Evolutionary conservation across 352 stramenopile genomes (phyloP), one percentile per base, ranked within the genome.

Genomic region (Globisporangium ultimum): DNA sequence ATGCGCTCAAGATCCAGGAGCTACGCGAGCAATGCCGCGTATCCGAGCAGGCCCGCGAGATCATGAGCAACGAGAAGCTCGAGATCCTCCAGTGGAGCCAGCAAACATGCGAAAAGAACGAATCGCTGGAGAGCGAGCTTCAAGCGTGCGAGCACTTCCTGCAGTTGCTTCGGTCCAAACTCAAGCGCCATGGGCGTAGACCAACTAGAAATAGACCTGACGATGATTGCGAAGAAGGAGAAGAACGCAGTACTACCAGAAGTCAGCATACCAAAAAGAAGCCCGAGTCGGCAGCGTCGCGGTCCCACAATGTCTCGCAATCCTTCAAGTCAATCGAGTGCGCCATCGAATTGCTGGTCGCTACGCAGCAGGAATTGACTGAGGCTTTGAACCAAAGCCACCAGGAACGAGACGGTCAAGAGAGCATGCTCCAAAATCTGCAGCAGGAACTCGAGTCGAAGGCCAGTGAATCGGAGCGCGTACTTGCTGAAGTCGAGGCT

Each of bases 41-140:
- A 8, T 64, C 67, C 15, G 79, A 91, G 53, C 70, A 88, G 42
- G 75, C 78, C 2, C 74, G 77, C 9, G 81, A 89, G n/a, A 87
- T 91, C 24, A 59, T 68, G n/a, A 63, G 43, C 6, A 66, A 80
- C 14, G 81, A 91, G 55, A 89, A 89, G 57, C 60, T 66, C 14
- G 77, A 89, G 34, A 59, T 89, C 12, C 59, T 91, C 20, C 67
- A 78, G 48, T 89, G 81, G 81, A 83, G 77, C 45, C 72, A 87
- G 47, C 60, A 84, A 36, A 71, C 71, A 14, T 87, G 77, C 48
- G 69, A 73, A 49, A 80, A 81, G 62, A 81, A 59, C 47, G 78
- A 88, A 42, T 52, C 28, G 24, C 53, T 86, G 21, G 67, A 80
- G 28, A 34, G 46, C 17, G 69, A 86, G 47, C 28, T 87, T 12